These are phyloP conservation scores for Aspergillus biplanus DNA, from an alignment of 495 filamentous ascomycete species.

Conservation along the genomic window DNA sequence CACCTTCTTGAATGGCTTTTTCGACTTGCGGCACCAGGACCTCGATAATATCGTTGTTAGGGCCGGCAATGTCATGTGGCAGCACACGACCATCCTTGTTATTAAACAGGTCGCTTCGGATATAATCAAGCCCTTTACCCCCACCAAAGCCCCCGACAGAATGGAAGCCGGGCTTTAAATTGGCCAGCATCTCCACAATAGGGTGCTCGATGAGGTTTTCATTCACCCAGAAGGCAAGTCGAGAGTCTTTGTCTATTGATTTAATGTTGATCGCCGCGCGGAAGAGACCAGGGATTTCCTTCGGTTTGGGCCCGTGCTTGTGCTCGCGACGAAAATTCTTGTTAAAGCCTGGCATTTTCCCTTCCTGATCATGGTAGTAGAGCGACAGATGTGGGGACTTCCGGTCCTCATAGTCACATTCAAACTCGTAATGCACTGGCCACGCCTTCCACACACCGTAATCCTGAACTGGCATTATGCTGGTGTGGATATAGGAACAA, in stretches of 20 bases:
- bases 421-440: constrained; percentile 18
- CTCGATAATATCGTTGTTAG: constrained; percentile 38
- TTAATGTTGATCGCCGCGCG: constrained; percentile 18
- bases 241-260: constrained; percentile 10
- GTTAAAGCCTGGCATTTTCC: background rate
- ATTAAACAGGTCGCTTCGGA: constrained; percentile 33
- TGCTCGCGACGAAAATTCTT: background rate
- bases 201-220: constrained; percentile 28
- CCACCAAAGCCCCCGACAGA: constrained; percentile 15
- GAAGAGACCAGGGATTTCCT: constrained; percentile 2
- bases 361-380: constrained; percentile 16
- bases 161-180: constrained; percentile 25
- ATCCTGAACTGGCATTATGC: constrained; percentile 24
- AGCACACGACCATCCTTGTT: constrained; percentile 30
- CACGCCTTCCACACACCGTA: constrained; percentile 30
- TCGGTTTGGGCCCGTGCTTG: background rate
- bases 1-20: constrained; percentile 29
- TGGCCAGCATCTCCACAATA: constrained; percentile 25
- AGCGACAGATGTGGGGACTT: constrained; percentile 26
- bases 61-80: constrained; percentile 26
- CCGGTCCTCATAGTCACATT: constrained; percentile 16
- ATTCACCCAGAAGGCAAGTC: constrained; percentile 26
- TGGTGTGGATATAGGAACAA: background rate
- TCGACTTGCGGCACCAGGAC: constrained; percentile 32
- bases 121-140: constrained; percentile 30